Base-by-base conservation (phyloP, 805 yeast species). In the Lipomyces sp. region DNA sequence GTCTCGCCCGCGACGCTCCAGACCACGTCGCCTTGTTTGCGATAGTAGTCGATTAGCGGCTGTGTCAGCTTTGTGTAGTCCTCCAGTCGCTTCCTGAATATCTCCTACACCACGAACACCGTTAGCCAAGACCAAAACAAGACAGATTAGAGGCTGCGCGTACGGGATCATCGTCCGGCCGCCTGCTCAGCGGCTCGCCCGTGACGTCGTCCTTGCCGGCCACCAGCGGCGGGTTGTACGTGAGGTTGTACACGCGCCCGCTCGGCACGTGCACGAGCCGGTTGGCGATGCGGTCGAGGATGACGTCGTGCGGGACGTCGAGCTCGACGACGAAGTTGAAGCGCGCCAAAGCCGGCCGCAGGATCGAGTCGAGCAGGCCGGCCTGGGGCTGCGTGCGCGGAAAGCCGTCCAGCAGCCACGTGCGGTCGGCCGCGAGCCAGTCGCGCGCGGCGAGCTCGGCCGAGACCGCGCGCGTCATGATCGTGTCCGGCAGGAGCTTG, bases 331-430 rank as follows among this genome's bases (percentile, higher is more conserved):
- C 95, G 54, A 84, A 64, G 61, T 87, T 88, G 48, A 90, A 64
- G 13, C 69, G 64, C 1, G 83, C 68, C 2, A 70, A 59, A 31
- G 67, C 52, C 8, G 66, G 59, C 1, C 48, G 55, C 11, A 68
- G 54, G 48, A 84, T 69, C 4, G 71, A 72, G 14, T 62, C 58
- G 47, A 88, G 69, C 8, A 73, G 75, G 35, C 66, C 63, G 0
- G 96, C 96, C 68, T 90, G 98, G 2, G 68, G 69, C 18, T 71
- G 63, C 0, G 93, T 91, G 55, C 98, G 74, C 4, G 98, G 98
- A 63, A 89, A 91, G 38, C 98, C 98, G 66, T 90, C 98, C 43
- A 91, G 71, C 28, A 90, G 71, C 86, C 95, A 90, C 4, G 81
- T 70, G 14, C 38, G 11, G 1, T 68, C 47, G 0, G 68, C 39